Evolutionary conservation across 257 asterid species (phyloP).

Genomic region (Salvia miltiorrhiza): DNA sequence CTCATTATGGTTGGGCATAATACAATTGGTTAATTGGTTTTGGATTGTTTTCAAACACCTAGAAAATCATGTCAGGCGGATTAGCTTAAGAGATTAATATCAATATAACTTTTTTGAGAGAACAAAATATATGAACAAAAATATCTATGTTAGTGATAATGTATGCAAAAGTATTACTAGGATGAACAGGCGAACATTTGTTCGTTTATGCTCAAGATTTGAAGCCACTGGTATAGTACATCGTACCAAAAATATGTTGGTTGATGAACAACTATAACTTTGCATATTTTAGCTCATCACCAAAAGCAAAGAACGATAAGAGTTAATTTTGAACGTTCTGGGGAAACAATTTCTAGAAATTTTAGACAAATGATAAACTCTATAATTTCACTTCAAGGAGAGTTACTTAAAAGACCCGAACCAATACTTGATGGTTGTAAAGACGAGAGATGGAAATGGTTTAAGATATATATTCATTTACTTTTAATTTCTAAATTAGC

Average conservation of each 20-base stretch:
- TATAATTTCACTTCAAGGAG: too few species aligned
- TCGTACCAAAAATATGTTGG: too few species aligned
- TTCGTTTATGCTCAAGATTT: not conserved
- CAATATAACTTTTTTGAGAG: not conserved
- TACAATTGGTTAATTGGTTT: not conserved
- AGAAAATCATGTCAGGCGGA: not conserved
- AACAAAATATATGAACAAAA: conserved; percentile 4
- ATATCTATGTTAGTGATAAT: not conserved
- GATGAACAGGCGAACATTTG: not conserved
- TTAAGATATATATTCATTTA: not conserved
- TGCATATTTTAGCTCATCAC: too few species aligned
- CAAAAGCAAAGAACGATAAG: not conserved
- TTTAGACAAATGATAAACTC: not conserved
- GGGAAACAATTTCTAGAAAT: not conserved
- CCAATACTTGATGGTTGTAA: not conserved
- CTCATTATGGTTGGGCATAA: too few species aligned
- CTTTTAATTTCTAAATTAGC: not conserved
- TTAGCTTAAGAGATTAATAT: conserved; percentile 3
- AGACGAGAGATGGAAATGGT: not conserved
- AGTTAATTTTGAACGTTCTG: not conserved
- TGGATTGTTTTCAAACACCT: not conserved
- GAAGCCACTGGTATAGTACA: not conserved
- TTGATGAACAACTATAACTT: too few species aligned
- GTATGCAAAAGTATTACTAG: not conserved
- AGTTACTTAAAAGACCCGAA: not conserved